phyloP scores from a whole-genome alignment of 1,284 basidiomycete species.

The Takashimella tepidaria region DNA sequence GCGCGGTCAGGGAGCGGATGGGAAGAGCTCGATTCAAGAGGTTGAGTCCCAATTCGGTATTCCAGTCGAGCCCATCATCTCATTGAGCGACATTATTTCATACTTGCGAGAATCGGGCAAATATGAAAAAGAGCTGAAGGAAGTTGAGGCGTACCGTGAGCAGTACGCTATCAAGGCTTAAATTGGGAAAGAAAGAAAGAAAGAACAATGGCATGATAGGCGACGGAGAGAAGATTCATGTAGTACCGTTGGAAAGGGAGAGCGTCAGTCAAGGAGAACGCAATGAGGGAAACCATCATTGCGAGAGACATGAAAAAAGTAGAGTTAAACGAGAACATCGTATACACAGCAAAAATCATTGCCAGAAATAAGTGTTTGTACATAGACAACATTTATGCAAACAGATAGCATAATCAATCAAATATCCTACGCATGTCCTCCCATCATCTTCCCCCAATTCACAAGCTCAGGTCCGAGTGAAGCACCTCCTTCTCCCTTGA shows the following conservation, averaged over 20 bases:
- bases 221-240: too few species aligned
- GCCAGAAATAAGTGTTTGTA: too few species aligned
- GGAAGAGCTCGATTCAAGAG: slow-evolving; percentile 69
- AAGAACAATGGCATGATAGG: too few species aligned
- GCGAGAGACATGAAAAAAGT: background rate
- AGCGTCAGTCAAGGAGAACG: too few species aligned
- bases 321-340: background rate
- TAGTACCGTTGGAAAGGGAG: too few species aligned
- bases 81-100: slow-evolving; percentile 76
- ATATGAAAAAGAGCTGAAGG: slow-evolving; percentile 58
- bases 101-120: slow-evolving; percentile 71
- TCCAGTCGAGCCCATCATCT: slow-evolving; percentile 66
- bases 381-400: background rate
- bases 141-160: slow-evolving; percentile 76
- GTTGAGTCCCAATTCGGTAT: slow-evolving; percentile 71
- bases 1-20: slow-evolving; percentile 57
- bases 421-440: slow-evolving; percentile 42
- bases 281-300: slow-evolving; percentile 2
- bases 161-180: slow-evolving; percentile 59
- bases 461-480: slow-evolving; percentile 41
- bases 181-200: background rate
- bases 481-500: slow-evolving; percentile 39
- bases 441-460: slow-evolving; percentile 44
- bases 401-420: too few species aligned
- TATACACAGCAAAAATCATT: too few species aligned